A percentile compares a stretch with the other conserved stretches of the same genome.
Conservation (phyloP, 495 filamentous ascomycete species). For the Neurospora sp. region DNA sequence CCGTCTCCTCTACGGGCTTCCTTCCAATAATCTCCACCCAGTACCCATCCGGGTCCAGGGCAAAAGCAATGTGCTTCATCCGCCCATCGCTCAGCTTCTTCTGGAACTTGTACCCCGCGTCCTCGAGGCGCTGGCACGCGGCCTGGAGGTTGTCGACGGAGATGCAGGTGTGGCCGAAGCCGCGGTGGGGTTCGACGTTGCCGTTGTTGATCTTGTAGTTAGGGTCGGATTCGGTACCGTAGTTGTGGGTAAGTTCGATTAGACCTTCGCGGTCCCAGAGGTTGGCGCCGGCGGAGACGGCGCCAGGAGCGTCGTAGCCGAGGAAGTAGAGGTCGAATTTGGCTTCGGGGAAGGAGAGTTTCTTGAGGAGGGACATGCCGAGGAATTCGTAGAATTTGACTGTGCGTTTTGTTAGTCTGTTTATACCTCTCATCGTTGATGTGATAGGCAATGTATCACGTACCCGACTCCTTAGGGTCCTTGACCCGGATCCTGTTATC, state of each 20-base stretch:
- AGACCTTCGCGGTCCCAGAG: conserved; percentile 81
- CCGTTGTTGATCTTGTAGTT: conserved; percentile 78
- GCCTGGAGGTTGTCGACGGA: conserved; percentile 84
- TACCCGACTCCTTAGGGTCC: conserved; percentile 75
- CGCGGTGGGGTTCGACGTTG: conserved; percentile 75
- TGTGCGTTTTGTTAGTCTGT: too few relatives aligned
- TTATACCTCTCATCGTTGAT: too few relatives aligned
- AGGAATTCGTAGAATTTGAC: conserved; percentile 93
- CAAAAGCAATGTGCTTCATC: conserved; percentile 88
- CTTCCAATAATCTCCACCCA: conserved; percentile 68
- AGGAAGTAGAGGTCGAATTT: conserved; percentile 90
- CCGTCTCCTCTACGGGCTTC: conserved; percentile 29
- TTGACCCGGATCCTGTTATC: conserved; percentile 77
- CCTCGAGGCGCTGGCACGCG: conserved; percentile 79
- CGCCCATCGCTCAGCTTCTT: conserved; percentile 84
- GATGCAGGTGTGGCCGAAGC: conserved; percentile 87
- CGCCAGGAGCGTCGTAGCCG: conserved; percentile 55
- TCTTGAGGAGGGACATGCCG: conserved; percentile 74
- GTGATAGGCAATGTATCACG: too few relatives aligned
- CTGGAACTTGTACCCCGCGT: conserved; percentile 85
- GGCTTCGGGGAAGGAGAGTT: conserved; percentile 58
- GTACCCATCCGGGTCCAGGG: conserved; percentile 85
- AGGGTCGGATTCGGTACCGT: conserved; percentile 83
- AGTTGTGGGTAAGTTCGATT: conserved; percentile 93
- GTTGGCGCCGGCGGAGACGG: conserved; percentile 49